Evolutionary conservation across 257 asterid genomes (phyloP), one percentile per base, ranked within the genome.

Genomic region (Thymus mandschuricus): DNA sequence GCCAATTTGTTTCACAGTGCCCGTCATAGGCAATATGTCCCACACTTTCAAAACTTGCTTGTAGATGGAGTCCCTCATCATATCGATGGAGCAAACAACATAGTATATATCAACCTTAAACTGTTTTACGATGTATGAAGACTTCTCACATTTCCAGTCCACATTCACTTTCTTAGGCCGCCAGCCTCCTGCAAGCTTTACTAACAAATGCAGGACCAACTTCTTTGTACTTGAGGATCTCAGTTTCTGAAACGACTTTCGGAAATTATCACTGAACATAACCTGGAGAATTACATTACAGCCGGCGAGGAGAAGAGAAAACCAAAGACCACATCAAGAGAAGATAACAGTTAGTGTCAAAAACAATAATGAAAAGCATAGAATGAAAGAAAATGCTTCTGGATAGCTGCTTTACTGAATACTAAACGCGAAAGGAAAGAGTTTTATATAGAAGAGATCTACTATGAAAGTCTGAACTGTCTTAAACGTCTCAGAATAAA

Each of bases 151-250:
- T n/a, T n/a, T n/a, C n/a, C n/a, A n/a, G n/a, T n/a, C n/a, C n/a
- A n/a, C n/a, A n/a, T n/a, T n/a, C n/a, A 79, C 80, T 56, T n/a
- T n/a, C n/a, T 77, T 80, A 2, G 96, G 95, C 62, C 91, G 82
- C 96, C 96, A 88, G 44, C 96, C 96, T 15, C 82, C 64, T 57
- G 91, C 86, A 70, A 88, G 82, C 79, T 79, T 86, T 41, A 84
- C 71, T 56, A 88, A 66, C 43, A 79, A 46, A 45, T 51, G 70
- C 8, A 88, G 28, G 55, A 75, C 89, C 75, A 80, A 65, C 75
- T 85, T 88, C 80, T 70, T 90, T 35, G 71, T 52, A 11, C 52
- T 55, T 21, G 81, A 69, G 6, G 81, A 69, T 57, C 9, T 65
- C 79, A 85, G 33, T 50, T 62, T 78, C 33, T 45, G 78, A 76